Conservation (phyloP, 164 flowering plant genomes). For the Macadamia integrifolia region DNA sequence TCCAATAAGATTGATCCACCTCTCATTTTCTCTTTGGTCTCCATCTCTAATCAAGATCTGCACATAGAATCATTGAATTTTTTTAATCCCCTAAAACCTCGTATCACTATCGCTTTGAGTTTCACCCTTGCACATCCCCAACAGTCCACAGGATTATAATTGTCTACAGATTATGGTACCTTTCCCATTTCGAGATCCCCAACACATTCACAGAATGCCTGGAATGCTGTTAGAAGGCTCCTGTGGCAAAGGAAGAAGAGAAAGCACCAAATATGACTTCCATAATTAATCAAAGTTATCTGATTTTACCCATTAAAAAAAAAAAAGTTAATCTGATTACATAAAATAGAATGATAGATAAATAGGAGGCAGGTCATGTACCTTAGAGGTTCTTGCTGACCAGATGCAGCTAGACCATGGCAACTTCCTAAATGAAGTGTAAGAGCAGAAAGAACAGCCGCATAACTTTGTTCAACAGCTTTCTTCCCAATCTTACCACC, state of each 20-base stretch:
- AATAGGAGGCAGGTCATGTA: slow-evolving; percentile 12
- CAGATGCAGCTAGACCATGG: slow-evolving; percentile 59
- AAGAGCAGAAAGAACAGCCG: slow-evolving; percentile 72
- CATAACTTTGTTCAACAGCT: slow-evolving; percentile 81
- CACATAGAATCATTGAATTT: slow-evolving; percentile 1
- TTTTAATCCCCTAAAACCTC: background rate
- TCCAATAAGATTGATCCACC: slow-evolving; percentile 83
- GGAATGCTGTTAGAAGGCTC: slow-evolving; percentile 71
- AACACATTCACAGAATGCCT: slow-evolving; percentile 97
- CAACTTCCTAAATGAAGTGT: slow-evolving; percentile 80
- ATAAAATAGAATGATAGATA: background rate
- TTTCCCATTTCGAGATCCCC: slow-evolving; percentile 99
- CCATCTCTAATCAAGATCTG: slow-evolving; percentile 91
- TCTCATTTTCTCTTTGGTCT: slow-evolving; percentile 71
- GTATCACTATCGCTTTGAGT: no score
- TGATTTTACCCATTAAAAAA: no score
- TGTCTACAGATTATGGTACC: slow-evolving; percentile 36
- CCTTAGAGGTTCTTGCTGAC: slow-evolving; percentile 77
- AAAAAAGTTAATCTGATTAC: no score
- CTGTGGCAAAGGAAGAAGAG: slow-evolving; percentile 31
- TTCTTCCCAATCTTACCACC: slow-evolving; percentile 91
- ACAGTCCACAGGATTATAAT: background rate
- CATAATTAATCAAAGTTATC: background rate
- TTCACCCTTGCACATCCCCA: background rate
- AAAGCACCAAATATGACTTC: background rate